Evolutionary conservation across 148 eudicot genomes (phyloP).

Genomic region (Rhododendron griersonianum): DNA sequence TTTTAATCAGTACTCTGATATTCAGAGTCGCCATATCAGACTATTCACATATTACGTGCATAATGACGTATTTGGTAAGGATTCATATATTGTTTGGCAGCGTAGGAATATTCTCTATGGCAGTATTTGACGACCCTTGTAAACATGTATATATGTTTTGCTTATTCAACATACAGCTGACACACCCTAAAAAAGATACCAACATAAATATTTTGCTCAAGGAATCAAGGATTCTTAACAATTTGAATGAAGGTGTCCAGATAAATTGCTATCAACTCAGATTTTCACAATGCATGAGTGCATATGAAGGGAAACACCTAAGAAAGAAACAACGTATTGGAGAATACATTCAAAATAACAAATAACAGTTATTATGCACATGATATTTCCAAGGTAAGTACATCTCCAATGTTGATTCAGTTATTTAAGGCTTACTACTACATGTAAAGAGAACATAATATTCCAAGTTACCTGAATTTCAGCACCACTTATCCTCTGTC

Average conservation of each 20-base stretch:
- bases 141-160: neutral
- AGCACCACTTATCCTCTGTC: constrained; percentile 77
- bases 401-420: neutral
- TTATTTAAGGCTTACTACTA: neutral
- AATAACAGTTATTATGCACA: neutral
- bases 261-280: neutral
- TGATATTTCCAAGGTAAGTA: neutral
- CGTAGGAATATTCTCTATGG: neutral
- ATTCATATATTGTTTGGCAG: neutral
- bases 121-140: neutral
- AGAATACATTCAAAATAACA: neutral
- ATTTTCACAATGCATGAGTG: neutral
- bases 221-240: neutral
- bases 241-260: neutral
- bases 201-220: neutral
- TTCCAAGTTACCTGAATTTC: constrained; percentile 73
- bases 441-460: neutral
- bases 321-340: neutral
- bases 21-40: neutral
- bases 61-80: neutral
- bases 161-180: neutral
- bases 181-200: neutral
- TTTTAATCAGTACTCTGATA: neutral
- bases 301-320: neutral
- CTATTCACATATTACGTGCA: neutral